A percentile compares a stretch with the other conserved stretches of the same genome.
These are phyloP conservation scores for Trichosporon sp. DNA, from an alignment of 1,284 basidiomycete species.

Conservation along the genomic window DNA sequence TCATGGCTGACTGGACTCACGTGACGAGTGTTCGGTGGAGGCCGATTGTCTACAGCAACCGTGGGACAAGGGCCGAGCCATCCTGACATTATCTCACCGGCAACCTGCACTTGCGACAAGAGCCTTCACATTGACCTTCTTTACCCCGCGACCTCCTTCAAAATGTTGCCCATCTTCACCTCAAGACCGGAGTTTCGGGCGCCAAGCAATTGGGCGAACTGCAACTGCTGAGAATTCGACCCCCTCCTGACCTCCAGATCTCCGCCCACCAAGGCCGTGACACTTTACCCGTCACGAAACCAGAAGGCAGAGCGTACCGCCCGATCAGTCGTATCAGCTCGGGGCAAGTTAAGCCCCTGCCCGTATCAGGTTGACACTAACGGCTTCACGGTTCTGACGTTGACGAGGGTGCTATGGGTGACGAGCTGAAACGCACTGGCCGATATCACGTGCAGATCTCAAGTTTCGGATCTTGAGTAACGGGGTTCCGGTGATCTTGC, in stretches of 20 bases:
- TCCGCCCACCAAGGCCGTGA: no score
- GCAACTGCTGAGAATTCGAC: no score
- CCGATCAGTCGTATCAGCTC: background rate
- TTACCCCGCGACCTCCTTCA: no score
- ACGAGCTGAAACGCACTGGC: background rate
- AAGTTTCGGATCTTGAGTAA: background rate
- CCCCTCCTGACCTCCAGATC: no score
- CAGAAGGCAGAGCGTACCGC: no score
- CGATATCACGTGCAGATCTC: background rate
- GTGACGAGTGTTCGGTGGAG: conserved; percentile 5
- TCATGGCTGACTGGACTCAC: conserved; percentile 18
- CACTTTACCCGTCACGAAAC: no score
- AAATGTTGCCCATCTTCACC: no score
- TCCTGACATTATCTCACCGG: no score
- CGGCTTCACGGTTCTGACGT: background rate
- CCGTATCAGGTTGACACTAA: background rate
- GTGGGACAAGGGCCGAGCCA: background rate
- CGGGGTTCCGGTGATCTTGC: background rate
- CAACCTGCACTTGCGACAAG: no score
- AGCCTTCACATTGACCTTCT: no score
- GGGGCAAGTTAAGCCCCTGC: background rate
- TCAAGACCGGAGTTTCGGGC: no score
- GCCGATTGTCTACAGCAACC: background rate
- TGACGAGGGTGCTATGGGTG: background rate
- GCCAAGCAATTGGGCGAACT: no score